Percentiles rank a stretch among this genome's conserved stretches.
Evolutionary conservation across 768 basidiomycete genomes (phyloP).

Genomic region (Dacryopinax primogenitus): DNA sequence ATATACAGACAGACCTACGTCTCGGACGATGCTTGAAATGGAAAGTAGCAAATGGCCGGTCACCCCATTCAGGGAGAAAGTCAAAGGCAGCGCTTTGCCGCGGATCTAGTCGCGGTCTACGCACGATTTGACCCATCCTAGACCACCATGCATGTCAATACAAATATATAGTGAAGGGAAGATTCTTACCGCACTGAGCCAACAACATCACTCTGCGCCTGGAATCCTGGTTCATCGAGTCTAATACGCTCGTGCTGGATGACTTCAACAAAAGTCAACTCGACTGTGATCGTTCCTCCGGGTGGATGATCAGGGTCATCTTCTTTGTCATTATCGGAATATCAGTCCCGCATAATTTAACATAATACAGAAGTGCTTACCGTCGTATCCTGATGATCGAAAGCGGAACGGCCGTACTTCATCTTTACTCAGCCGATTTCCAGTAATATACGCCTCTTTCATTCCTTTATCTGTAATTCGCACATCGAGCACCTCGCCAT

Average conservation of each 20-base stretch:
- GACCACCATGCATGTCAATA: not conserved
- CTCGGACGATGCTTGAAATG: constrained; percentile 1
- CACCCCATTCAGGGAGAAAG: not conserved
- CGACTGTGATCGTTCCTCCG: not conserved
- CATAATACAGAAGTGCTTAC: not conserved
- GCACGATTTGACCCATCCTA: not conserved
- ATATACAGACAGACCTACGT: not conserved
- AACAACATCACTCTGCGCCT: not conserved
- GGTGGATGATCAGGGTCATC: not conserved
- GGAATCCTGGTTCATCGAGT: not conserved
- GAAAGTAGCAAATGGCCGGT: not conserved
- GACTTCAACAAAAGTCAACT: not conserved
- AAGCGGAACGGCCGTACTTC: not conserved
- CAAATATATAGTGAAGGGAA: not conserved
- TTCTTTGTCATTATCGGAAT: not conserved
- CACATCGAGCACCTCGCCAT: constrained; percentile 6
- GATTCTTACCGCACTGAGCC: not conserved
- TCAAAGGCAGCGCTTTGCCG: not conserved
- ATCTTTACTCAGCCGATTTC: not conserved
- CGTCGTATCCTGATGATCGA: not conserved
- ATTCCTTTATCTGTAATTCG: not conserved
- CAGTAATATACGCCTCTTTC: constrained; percentile 1
- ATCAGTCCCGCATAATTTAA: not conserved
- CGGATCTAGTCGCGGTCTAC: not conserved
- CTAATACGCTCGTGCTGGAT: not conserved